Evolutionary conservation across 2,329 filamentous ascomycete genomes (phyloP).

Genomic region (Claviceps purpurea): DNA sequence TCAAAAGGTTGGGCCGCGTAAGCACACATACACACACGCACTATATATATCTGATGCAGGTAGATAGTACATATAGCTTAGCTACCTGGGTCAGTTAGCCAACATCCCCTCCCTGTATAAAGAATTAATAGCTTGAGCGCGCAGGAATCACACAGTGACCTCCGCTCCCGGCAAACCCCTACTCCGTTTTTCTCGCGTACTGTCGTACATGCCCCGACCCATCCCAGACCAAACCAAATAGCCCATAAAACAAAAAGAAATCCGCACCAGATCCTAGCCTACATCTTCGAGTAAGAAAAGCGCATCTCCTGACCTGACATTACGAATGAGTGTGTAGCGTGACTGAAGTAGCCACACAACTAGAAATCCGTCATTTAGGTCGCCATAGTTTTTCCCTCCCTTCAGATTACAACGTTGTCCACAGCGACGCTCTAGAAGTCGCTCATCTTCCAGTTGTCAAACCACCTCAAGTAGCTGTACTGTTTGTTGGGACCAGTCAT

Average conservation of each 20-base stretch:
- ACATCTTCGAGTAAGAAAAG: constrained; percentile 1
- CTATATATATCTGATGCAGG: not conserved
- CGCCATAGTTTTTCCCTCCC: not conserved
- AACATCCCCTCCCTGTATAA: not conserved
- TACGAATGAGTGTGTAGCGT: not conserved
- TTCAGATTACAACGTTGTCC: constrained; percentile 1
- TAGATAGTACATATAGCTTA: not conserved
- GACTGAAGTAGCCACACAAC: not conserved
- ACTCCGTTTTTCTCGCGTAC: constrained; percentile 6
- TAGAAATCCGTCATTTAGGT: not conserved
- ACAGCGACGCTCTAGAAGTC: constrained; percentile 27
- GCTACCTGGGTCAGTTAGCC: not conserved
- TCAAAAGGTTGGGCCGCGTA: not conserved
- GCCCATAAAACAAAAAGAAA: constrained; percentile 9
- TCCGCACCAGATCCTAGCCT: constrained; percentile 5
- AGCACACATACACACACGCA: not conserved
- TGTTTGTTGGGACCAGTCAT: constrained; percentile 77
- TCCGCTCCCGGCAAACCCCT: constrained; percentile 6
- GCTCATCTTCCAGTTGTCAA: constrained; percentile 71
- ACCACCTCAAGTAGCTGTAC: constrained; percentile 91
- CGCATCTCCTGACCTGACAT: not conserved
- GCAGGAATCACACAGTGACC: constrained; percentile 17
- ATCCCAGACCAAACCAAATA: constrained; percentile 8
- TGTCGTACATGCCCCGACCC: constrained; percentile 10
- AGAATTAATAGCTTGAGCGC: constrained; percentile 8